Percentiles rank a stretch among this genome's conserved stretches.
Conservation (phyloP, 75 land plant species). For the Picea sitchensis region DNA sequence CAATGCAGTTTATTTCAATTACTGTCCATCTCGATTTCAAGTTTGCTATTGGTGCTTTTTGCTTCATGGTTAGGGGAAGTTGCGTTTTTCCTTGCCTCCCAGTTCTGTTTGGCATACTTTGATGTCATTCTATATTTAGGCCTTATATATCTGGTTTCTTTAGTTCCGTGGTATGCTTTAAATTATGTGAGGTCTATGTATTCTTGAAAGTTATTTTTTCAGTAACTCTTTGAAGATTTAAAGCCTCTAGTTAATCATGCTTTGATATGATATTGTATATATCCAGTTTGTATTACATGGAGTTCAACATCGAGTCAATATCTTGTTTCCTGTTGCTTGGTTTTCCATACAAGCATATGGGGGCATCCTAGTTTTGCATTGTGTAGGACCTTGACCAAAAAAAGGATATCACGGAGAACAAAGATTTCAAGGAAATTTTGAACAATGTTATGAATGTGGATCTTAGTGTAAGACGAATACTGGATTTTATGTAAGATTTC, state of each 20-base stretch:
- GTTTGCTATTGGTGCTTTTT: too few species aligned
- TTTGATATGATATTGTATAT: not conserved
- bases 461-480: slow-evolving; percentile 31
- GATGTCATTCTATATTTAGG: too few species aligned
- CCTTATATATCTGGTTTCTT: too few species aligned
- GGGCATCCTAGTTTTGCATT: not conserved
- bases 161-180: too few species aligned
- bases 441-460: slow-evolving; percentile 22
- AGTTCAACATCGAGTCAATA: too few species aligned
- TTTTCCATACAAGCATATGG: not conserved
- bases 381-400: slow-evolving; percentile 27
- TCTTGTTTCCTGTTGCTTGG: not conserved
- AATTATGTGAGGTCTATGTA: too few species aligned
- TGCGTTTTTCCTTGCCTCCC: too few species aligned
- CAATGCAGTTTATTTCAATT: too few species aligned
- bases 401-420: slow-evolving; percentile 58
- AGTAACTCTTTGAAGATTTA: not conserved
- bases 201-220: not conserved
- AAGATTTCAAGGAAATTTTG: slow-evolving; percentile 50
- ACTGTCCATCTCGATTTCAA: too few species aligned
- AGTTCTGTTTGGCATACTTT: too few species aligned
- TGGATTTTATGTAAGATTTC: slow-evolving; percentile 40
- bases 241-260: not conserved
- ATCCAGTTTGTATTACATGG: not conserved
- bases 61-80: too few species aligned